Evolutionary conservation across 441 rosid genomes (phyloP).

Genomic region (Theobroma grandiflorum): DNA sequence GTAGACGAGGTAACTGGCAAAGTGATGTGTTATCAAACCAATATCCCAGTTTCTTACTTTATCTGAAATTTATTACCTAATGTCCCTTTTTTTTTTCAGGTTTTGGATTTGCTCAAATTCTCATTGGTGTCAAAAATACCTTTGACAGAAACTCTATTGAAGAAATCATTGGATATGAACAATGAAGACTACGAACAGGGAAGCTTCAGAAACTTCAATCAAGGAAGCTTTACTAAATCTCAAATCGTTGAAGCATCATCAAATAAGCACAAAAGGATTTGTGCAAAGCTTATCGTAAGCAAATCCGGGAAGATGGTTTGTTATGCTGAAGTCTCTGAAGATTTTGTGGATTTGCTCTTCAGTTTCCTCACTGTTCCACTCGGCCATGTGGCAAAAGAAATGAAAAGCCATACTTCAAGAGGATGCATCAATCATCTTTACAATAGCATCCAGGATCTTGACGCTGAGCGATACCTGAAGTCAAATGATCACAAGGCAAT

Average conservation of each 20-base stretch:
- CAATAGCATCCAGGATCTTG: constrained; percentile 21
- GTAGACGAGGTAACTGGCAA: constrained; percentile 11
- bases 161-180: neutral
- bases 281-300: constrained; percentile 22
- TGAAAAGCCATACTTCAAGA: neutral
- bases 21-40: neutral
- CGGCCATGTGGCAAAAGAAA: constrained; percentile 22
- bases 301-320: constrained; percentile 35
- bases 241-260: neutral
- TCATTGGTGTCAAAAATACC: constrained; percentile 28
- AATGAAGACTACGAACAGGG: neutral
- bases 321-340: constrained; percentile 33
- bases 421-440: constrained; percentile 32
- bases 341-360: constrained; percentile 34
- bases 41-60: neutral
- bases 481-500: constrained; percentile 20
- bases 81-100: constrained; percentile 24
- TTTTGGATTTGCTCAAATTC: constrained; percentile 22
- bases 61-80: neutral
- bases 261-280: constrained; percentile 1
- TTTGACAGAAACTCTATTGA: constrained; percentile 30
- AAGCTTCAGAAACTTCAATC: neutral
- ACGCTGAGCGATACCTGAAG: constrained; percentile 27
- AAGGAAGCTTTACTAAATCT: neutral
- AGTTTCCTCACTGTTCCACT: constrained; percentile 45